Conservation (phyloP, 768 basidiomycete genomes). For the Harrya chromipes region DNA sequence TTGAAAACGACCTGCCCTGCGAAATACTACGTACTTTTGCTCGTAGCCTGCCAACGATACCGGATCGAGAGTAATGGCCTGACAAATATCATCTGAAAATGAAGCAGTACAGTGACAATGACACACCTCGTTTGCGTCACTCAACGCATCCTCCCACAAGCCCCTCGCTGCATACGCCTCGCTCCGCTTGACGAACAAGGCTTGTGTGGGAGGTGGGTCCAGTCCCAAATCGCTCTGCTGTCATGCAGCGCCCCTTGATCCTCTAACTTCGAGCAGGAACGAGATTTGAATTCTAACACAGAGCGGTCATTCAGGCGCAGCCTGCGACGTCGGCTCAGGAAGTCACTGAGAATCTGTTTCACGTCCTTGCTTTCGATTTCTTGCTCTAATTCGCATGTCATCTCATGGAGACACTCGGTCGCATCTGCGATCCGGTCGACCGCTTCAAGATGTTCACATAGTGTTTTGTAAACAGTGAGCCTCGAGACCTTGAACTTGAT, state of each 20-base stretch:
- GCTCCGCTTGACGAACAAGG: not conserved
- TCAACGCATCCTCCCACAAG: too few species aligned
- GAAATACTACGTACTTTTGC: not conserved
- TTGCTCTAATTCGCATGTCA: not conserved
- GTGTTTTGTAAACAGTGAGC: too few species aligned
- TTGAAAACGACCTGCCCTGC: not conserved
- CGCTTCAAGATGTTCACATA: not conserved
- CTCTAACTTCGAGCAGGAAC: not conserved
- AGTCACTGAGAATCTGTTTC: not conserved
- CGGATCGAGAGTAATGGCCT: not conserved
- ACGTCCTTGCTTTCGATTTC: not conserved
- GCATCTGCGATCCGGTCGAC: not conserved
- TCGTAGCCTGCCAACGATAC: not conserved
- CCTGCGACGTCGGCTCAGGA: too few species aligned
- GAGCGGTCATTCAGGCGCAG: too few species aligned
- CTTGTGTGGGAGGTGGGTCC: not conserved
- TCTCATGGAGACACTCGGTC: not conserved
- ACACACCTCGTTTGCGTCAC: not conserved
- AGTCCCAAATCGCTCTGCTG: not conserved
- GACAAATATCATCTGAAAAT: too few species aligned
- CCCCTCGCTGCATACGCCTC: too few species aligned
- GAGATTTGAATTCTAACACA: not conserved
- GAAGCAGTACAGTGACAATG: not conserved
- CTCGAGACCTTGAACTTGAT: not conserved
- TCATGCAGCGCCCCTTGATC: not conserved